Evolutionary conservation across 768 basidiomycete species (phyloP).

Genomic region (Lentinus tigrinus): DNA sequence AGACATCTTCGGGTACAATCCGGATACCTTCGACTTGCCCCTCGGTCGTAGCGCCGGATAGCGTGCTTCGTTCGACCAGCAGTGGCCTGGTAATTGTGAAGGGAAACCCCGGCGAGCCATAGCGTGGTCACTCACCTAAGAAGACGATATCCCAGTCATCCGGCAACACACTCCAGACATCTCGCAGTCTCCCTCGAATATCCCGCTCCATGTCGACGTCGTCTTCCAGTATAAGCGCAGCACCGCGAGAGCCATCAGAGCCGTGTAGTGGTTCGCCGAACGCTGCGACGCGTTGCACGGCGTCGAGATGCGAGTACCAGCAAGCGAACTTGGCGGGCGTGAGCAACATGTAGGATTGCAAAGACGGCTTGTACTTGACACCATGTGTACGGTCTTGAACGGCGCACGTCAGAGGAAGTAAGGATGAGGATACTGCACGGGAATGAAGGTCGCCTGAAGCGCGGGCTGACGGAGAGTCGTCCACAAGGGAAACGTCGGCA

Average conservation of each 20-base stretch:
- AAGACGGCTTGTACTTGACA: slow-evolving; percentile 29
- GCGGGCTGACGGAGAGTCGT: background rate
- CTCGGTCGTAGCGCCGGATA: slow-evolving; percentile 35
- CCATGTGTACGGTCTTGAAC: slow-evolving; percentile 19
- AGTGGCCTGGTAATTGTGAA: slow-evolving; percentile 53
- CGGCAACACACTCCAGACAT: slow-evolving; percentile 55
- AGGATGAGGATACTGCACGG: background rate
- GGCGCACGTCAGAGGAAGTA: slow-evolving; percentile 43
- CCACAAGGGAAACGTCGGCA: too few relatives aligned
- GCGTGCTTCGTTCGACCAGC: slow-evolving; percentile 70
- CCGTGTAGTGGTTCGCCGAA: slow-evolving; percentile 21
- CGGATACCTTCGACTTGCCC: background rate
- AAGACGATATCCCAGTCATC: slow-evolving; percentile 71
- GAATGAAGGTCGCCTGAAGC: background rate
- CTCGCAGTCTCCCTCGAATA: slow-evolving; percentile 40
- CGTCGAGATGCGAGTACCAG: slow-evolving; percentile 66
- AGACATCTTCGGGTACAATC: background rate
- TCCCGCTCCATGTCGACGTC: slow-evolving; percentile 78
- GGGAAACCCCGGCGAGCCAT: background rate
- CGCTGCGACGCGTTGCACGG: slow-evolving; percentile 44
- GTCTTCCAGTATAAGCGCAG: slow-evolving; percentile 68
- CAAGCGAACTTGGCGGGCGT: slow-evolving; percentile 64
- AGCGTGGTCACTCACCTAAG: slow-evolving; percentile 48
- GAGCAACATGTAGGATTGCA: slow-evolving; percentile 51
- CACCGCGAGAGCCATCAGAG: slow-evolving; percentile 27